These are phyloP conservation scores for Panicum hallii DNA, from an alignment of 202 grass and related monocot species.

Conservation along the genomic window DNA sequence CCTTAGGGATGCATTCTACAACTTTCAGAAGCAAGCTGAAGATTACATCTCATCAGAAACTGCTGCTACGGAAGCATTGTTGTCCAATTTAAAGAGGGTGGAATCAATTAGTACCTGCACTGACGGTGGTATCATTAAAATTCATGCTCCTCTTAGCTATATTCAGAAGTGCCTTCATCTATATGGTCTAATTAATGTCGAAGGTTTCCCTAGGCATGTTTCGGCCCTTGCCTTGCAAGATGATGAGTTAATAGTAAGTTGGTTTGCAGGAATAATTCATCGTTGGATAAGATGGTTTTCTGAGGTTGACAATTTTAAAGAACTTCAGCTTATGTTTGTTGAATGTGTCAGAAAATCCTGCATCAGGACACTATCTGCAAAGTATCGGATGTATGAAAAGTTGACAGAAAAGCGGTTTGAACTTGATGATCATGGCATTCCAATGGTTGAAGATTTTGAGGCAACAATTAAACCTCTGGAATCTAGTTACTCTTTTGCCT, in stretches of 20 bases:
- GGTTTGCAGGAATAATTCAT: slow-evolving; percentile 87
- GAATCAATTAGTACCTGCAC: slow-evolving; percentile 42
- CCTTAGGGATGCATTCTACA: slow-evolving; percentile 74
- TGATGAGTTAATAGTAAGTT: slow-evolving; percentile 87
- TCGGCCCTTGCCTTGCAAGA: slow-evolving; percentile 83
- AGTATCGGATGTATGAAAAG: slow-evolving; percentile 80
- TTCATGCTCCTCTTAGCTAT: slow-evolving; percentile 68
- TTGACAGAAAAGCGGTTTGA: slow-evolving; percentile 93
- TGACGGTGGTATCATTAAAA: slow-evolving; percentile 56
- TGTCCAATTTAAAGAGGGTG: slow-evolving; percentile 55
- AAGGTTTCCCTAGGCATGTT: slow-evolving; percentile 85
- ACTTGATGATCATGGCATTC: slow-evolving; percentile 74
- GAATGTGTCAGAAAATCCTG: slow-evolving; percentile 86
- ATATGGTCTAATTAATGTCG: slow-evolving; percentile 76
- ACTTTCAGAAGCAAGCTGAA: slow-evolving; percentile 82
- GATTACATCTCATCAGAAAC: slow-evolving; percentile 75
- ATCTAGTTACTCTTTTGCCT: slow-evolving; percentile 39
- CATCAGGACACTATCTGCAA: slow-evolving; percentile 91
- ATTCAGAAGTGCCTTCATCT: slow-evolving; percentile 76
- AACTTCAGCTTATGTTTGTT: slow-evolving; percentile 75
- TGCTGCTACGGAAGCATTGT: slow-evolving; percentile 56
- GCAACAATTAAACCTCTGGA: slow-evolving; percentile 49
- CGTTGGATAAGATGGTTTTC: slow-evolving; percentile 88
- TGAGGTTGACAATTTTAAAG: slow-evolving; percentile 78
- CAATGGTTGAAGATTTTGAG: slow-evolving; percentile 67